phyloP scores from a whole-genome alignment of 306 rosid species.

The Inga leiocalycina region DNA sequence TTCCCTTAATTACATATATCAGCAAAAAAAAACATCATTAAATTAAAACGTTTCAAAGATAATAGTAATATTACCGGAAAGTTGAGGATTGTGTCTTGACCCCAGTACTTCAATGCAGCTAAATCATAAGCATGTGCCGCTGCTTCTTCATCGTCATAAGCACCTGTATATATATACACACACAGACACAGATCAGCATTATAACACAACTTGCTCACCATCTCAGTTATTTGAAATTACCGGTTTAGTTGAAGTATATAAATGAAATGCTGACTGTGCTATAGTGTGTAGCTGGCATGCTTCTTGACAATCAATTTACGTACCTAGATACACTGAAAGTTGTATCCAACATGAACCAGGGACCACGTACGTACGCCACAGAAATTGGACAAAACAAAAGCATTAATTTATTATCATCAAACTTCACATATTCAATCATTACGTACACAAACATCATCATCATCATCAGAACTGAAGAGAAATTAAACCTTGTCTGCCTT shows the following conservation, averaged over 20 bases:
- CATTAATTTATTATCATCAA: neutral
- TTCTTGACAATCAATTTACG: neutral
- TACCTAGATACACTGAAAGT: conserved; percentile 78
- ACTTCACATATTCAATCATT: neutral
- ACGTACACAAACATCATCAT: neutral
- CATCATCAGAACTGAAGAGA: neutral
- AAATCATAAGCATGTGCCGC: conserved; percentile 98
- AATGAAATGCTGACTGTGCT: neutral
- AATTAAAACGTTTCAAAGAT: neutral
- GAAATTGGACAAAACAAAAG: neutral
- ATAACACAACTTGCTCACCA: neutral
- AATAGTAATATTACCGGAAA: conserved; percentile 60
- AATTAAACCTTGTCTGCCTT: conserved; percentile 84
- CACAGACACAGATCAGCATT: neutral
- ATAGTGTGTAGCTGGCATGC: neutral
- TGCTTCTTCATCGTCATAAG: conserved; percentile 86
- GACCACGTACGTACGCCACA: conserved; percentile 2
- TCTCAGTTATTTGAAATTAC: neutral
- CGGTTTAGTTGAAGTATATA: neutral
- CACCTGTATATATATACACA: conserved; percentile 50
- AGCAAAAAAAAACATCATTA: neutral
- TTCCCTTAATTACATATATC: neutral
- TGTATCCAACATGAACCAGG: neutral
- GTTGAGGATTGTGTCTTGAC: conserved; percentile 80
- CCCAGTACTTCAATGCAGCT: conserved; percentile 99